A percentile compares a stretch with the other conserved stretches of the same genome.
These are phyloP conservation scores for Bipolaris bicolor DNA, from an alignment of 2,329 filamentous ascomycete species.

Conservation along the genomic window DNA sequence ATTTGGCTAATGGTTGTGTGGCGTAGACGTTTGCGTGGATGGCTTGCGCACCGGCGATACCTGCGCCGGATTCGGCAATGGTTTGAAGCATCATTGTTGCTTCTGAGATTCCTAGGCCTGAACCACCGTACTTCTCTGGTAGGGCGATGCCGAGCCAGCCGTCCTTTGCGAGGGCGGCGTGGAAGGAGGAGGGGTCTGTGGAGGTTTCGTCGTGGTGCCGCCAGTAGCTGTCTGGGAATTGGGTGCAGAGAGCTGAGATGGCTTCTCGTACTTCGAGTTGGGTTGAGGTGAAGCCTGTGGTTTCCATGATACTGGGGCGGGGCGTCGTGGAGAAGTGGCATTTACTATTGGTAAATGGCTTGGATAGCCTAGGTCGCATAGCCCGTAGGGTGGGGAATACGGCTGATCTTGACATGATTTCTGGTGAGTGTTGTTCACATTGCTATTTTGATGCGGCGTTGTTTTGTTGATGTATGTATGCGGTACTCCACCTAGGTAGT, in stretches of 20 bases:
- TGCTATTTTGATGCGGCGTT: not conserved
- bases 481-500: not conserved
- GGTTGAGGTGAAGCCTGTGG: constrained; percentile 72
- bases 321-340: constrained; percentile 41
- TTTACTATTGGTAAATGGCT: not conserved
- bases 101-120: constrained; percentile 78
- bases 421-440: not conserved
- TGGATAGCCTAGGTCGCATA: not conserved
- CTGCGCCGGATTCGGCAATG: constrained; percentile 77
- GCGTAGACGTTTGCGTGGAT: constrained; percentile 72
- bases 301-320: constrained; percentile 67
- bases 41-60: constrained; percentile 71
- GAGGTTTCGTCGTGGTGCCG: constrained; percentile 72
- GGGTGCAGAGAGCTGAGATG: constrained; percentile 69
- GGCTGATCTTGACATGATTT: not conserved
- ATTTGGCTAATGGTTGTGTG: constrained; percentile 75
- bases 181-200: constrained; percentile 75
- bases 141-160: constrained; percentile 85
- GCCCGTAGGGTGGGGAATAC: not conserved
- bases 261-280: constrained; percentile 76
- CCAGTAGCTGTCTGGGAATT: constrained; percentile 78
- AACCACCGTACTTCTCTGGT: constrained; percentile 74
- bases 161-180: constrained; percentile 73
- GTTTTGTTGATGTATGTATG: not conserved
- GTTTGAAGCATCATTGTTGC: constrained; percentile 89